phyloP scores from a whole-genome alignment of 2,329 filamentous ascomycete genomes.

The Nemania abortiva region DNA sequence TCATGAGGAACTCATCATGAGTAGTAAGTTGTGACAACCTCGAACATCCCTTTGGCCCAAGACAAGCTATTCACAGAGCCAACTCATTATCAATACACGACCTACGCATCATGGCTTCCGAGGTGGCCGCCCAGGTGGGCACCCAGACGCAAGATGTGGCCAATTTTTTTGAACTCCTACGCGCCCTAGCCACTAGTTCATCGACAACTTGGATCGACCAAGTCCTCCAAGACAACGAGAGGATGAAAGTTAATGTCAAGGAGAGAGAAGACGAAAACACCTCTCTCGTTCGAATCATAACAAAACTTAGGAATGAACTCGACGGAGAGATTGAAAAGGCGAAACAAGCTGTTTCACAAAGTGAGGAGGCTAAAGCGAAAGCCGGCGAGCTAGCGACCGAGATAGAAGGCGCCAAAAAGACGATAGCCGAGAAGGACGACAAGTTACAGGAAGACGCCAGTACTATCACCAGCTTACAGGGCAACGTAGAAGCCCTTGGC shows the following conservation, averaged over 20 bases:
- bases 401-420: conserved; percentile 27
- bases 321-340: not conserved
- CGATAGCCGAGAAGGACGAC: conserved; percentile 27
- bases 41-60: not conserved
- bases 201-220: conserved; percentile 26
- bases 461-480: conserved; percentile 16
- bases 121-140: not conserved
- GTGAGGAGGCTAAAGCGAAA: conserved; percentile 21
- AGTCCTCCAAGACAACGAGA: conserved; percentile 24
- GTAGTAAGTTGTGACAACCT: not conserved
- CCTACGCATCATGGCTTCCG: conserved; percentile 24
- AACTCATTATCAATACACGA: not conserved
- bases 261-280: conserved; percentile 15
- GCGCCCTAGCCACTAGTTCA: conserved; percentile 6
- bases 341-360: conserved; percentile 16
- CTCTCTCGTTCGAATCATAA: not conserved
- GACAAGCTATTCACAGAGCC: conserved; percentile 10
- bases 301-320: conserved; percentile 12
- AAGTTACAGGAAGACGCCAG: conserved; percentile 11
- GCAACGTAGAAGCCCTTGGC: conserved; percentile 11
- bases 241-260: conserved; percentile 17
- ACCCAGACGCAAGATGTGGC: conserved; percentile 9
- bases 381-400: conserved; percentile 14
- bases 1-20: not conserved
- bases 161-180: conserved; percentile 27